These are phyloP conservation scores for Aureobasidium sp. DNA, from an alignment of 2,329 filamentous ascomycete species.

Conservation along the genomic window DNA sequence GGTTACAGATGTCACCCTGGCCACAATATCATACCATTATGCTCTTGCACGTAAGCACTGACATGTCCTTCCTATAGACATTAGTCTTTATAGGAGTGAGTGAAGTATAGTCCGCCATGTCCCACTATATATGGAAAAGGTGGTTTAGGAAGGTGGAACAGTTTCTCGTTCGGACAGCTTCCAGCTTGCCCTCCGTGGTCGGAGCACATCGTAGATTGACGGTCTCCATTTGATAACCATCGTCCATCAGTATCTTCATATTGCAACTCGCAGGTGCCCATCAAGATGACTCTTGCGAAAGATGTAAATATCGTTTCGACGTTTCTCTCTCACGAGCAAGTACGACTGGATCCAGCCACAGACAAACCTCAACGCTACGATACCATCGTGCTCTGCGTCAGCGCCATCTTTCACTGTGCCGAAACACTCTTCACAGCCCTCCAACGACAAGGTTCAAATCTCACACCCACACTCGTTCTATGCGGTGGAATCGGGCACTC, in stretches of 20 bases:
- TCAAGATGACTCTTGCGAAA: neutral
- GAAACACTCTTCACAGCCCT: constrained; percentile 30
- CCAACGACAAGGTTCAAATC: constrained; percentile 20
- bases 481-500: constrained; percentile 42
- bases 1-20: neutral
- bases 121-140: too few species aligned
- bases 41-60: neutral
- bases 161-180: too few species aligned
- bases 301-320: constrained; percentile 27
- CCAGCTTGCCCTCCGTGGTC: too few species aligned
- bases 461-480: constrained; percentile 33
- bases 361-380: constrained; percentile 16
- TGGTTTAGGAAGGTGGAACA: too few species aligned
- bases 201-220: too few species aligned
- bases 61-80: neutral
- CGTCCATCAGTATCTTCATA: neutral
- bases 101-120: too few species aligned
- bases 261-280: too few species aligned
- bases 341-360: constrained; percentile 4
- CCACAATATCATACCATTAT: neutral
- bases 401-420: constrained; percentile 31
- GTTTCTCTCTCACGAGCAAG: constrained; percentile 27
- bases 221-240: too few species aligned
- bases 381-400: constrained; percentile 35
- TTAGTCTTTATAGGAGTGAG: too few species aligned